Evolutionary conservation across 345 rosid species (phyloP).

Genomic region (Salix dunnii): DNA sequence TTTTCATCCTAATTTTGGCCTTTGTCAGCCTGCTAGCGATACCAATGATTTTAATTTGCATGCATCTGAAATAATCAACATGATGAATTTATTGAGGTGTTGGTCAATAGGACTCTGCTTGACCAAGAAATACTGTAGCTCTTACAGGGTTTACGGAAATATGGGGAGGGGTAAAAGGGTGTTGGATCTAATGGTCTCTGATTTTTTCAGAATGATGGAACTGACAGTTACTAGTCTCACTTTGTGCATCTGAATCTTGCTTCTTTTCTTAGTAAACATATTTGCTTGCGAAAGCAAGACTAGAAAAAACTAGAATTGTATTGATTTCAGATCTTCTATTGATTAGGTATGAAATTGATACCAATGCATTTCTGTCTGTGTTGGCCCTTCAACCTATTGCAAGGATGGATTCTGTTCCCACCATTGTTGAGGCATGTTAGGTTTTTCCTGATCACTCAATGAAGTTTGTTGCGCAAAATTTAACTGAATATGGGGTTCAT

Average conservation of each 20-base stretch:
- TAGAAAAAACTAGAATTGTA: slow-evolving; percentile 12
- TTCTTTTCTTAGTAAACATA: background rate
- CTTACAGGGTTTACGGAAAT: background rate
- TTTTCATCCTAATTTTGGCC: background rate
- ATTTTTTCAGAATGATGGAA: background rate
- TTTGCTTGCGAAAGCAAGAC: background rate
- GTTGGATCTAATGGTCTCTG: background rate
- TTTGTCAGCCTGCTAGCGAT: background rate
- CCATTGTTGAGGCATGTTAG: slow-evolving; percentile 82
- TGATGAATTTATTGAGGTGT: background rate
- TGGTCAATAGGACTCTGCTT: background rate
- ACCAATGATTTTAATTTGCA: background rate
- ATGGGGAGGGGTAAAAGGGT: background rate
- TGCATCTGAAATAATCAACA: no score
- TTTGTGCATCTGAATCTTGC: background rate
- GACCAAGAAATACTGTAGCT: background rate
- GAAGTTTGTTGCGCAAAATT: slow-evolving; percentile 8
- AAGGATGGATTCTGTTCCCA: slow-evolving; percentile 67
- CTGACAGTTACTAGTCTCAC: background rate
- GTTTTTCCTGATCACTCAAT: background rate
- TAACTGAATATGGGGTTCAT: slow-evolving; percentile 3
- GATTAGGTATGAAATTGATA: slow-evolving; percentile 86
- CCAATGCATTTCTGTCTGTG: slow-evolving; percentile 87
- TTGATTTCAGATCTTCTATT: slow-evolving; percentile 27
- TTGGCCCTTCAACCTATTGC: slow-evolving; percentile 87